phyloP scores from a whole-genome alignment of 2,329 filamentous ascomycete genomes.

The Daldinia sp. region DNA sequence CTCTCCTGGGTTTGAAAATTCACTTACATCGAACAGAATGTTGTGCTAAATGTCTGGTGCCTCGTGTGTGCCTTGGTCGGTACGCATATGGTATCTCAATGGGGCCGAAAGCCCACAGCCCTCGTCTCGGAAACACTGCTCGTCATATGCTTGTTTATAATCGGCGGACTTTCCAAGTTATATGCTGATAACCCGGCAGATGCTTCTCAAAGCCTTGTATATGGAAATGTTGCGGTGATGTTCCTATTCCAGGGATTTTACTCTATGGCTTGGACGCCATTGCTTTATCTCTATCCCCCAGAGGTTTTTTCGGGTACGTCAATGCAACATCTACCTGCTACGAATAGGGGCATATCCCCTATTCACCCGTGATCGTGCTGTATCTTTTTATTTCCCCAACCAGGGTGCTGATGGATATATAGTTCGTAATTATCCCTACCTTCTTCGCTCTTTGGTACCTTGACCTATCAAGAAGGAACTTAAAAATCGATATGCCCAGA shows the following conservation, averaged over 20 bases:
- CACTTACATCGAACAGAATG: constrained; percentile 52
- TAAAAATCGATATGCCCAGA: not conserved
- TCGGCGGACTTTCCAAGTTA: constrained; percentile 62
- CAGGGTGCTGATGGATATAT: not conserved
- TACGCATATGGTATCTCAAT: constrained; percentile 56
- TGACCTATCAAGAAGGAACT: not conserved
- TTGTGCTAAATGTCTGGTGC: constrained; percentile 65
- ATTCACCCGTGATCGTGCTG: not conserved
- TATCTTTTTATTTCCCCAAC: not conserved
- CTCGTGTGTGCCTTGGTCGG: constrained; percentile 57
- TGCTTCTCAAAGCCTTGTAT: constrained; percentile 47
- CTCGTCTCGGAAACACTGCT: constrained; percentile 55
- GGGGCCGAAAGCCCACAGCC: constrained; percentile 60
- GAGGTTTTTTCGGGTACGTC: constrained; percentile 56
- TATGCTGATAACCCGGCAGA: constrained; percentile 50
- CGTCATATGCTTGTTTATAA: constrained; percentile 62
- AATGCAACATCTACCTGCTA: not conserved
- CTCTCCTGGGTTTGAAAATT: not conserved
- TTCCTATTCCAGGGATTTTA: constrained; percentile 66
- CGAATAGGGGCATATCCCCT: not conserved
- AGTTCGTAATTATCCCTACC: not conserved
- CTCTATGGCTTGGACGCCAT: constrained; percentile 62
- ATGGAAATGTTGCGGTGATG: constrained; percentile 55
- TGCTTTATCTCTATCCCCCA: constrained; percentile 62
- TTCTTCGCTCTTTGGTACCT: not conserved